Evolutionary conservation across 1,139 yeast species (phyloP).

Genomic region (Diutina scorzettiae): DNA sequence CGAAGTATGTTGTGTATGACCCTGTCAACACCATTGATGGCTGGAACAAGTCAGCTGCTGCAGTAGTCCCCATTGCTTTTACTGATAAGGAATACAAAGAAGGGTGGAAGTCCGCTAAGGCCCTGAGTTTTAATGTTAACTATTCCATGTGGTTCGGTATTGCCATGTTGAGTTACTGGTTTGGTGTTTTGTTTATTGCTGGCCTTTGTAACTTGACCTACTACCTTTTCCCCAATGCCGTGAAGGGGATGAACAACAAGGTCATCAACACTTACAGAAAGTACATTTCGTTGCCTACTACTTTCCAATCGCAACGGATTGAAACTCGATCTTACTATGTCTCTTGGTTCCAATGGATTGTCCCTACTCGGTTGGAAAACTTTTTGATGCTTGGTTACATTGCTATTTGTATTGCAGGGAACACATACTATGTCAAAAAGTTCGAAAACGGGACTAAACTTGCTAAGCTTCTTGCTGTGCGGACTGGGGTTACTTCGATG

Average conservation of each 20-base stretch:
- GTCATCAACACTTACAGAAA: constrained; percentile 28
- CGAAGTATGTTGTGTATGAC: constrained; percentile 18
- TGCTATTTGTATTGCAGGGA: background rate
- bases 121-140: constrained; percentile 10
- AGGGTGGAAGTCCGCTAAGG: background rate
- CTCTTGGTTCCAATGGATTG: background rate
- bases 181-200: constrained; percentile 29
- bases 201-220: constrained; percentile 25
- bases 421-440: constrained; percentile 7
- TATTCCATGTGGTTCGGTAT: constrained; percentile 37
- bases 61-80: background rate
- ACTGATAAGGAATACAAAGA: background rate
- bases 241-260: constrained; percentile 19
- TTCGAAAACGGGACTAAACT: constrained; percentile 27
- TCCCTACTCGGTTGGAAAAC: constrained; percentile 1
- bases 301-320: constrained; percentile 29
- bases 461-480: constrained; percentile 45
- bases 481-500: constrained; percentile 10
- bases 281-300: constrained; percentile 36
- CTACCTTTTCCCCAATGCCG: constrained; percentile 24
- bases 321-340: constrained; percentile 10
- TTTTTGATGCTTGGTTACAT: background rate
- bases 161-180: constrained; percentile 37
- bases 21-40: constrained; percentile 8
- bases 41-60: background rate